Conservation (phyloP, 176 grass and related monocot species). For the Tuctoria greenei region DNA sequence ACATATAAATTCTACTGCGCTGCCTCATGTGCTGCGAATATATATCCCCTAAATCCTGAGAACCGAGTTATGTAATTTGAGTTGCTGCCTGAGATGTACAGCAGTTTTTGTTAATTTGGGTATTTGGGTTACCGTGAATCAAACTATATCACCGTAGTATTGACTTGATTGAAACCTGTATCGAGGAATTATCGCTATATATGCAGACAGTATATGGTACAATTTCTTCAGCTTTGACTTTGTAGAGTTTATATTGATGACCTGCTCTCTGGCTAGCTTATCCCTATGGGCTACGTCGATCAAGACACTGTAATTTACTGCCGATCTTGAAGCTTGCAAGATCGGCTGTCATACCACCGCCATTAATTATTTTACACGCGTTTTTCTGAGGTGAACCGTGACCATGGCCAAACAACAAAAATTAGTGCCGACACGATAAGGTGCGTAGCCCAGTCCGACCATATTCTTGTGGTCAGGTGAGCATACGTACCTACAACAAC, state of each 20-base stretch:
- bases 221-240: neutral
- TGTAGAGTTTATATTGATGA: neutral
- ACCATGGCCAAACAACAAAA: no score
- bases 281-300: no score
- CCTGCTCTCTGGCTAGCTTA: no score
- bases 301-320: neutral
- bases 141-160: neutral
- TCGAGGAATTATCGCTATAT: neutral
- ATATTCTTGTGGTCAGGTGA: slow-evolving; percentile 28
- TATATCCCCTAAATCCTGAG: slow-evolving; percentile 49
- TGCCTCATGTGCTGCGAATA: slow-evolving; percentile 36
- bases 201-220: neutral
- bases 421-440: neutral
- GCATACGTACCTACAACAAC: neutral
- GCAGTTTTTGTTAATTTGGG: slow-evolving; percentile 28
- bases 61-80: slow-evolving; percentile 82
- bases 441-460: slow-evolving; percentile 31
- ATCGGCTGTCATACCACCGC: neutral
- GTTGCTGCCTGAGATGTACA: slow-evolving; percentile 80
- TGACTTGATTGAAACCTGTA: neutral
- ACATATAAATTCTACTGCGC: slow-evolving; percentile 55
- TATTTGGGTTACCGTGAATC: slow-evolving; percentile 3
- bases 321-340: neutral
- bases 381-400: neutral
- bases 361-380: neutral